Conservation (phyloP, 2,329 filamentous ascomycete genomes). For the Byssothecium circinans region DNA sequence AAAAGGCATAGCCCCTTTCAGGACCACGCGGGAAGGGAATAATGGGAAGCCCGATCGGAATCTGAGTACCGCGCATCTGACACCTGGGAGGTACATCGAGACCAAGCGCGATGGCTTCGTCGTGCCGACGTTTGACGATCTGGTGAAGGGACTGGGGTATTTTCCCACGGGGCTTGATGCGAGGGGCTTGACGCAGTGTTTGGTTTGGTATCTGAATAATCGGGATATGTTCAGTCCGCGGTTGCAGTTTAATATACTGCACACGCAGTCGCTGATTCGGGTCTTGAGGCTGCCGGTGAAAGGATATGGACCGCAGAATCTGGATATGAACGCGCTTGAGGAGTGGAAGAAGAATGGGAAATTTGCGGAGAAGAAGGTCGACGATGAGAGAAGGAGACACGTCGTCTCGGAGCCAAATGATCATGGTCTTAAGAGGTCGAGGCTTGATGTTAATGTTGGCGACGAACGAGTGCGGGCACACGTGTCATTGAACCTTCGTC, state of each 20-base stretch:
- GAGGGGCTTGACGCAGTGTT: constrained; percentile 20
- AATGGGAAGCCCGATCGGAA: constrained; percentile 17
- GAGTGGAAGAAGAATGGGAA: constrained; percentile 22
- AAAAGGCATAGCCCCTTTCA: constrained; percentile 13
- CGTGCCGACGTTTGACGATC: constrained; percentile 23
- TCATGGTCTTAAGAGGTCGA: constrained; percentile 3
- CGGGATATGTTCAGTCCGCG: constrained; percentile 19
- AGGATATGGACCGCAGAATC: constrained; percentile 18
- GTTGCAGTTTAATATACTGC: constrained; percentile 30
- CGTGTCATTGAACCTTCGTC: constrained; percentile 13
- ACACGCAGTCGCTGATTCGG: constrained; percentile 24
- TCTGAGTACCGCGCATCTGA: constrained; percentile 15
- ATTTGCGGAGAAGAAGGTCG: constrained; percentile 12
- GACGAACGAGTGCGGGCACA: constrained; percentile 10
- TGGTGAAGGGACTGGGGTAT: constrained; percentile 20
- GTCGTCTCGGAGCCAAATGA: accelerated
- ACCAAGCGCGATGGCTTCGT: constrained; percentile 5
- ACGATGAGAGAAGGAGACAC: not conserved
- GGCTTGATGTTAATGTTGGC: constrained; percentile 11
- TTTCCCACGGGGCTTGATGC: constrained; percentile 24
- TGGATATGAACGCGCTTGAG: constrained; percentile 18
- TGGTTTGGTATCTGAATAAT: constrained; percentile 23
- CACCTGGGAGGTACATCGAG: constrained; percentile 8
- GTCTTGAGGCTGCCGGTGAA: constrained; percentile 20
- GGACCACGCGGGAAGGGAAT: constrained; percentile 1